Conservation (phyloP, 148 eudicot species). For the Amaranthus hypochondriacus region DNA sequence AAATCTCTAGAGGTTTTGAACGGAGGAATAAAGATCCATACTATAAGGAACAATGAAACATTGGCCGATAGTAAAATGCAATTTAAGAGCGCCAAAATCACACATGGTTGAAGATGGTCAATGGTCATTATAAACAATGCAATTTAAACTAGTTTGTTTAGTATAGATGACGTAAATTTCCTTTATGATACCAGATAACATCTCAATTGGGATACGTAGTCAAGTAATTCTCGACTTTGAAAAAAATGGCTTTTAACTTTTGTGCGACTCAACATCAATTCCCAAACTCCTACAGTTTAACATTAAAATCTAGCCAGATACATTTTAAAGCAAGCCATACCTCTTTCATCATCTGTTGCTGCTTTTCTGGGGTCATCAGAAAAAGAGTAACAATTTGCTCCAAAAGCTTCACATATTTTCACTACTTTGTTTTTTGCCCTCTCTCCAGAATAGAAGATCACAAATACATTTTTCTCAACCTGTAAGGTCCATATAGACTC, state of each 20-base stretch:
- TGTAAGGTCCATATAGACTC: slow-evolving; percentile 24
- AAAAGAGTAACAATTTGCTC: slow-evolving; percentile 74
- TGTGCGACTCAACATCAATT: not conserved
- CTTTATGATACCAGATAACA: not conserved
- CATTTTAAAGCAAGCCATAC: slow-evolving; percentile 27
- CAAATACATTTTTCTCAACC: slow-evolving; percentile 84
- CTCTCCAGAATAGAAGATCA: slow-evolving; percentile 77
- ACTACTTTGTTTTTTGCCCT: slow-evolving; percentile 60
- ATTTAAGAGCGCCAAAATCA: not conserved
- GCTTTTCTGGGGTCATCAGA: slow-evolving; percentile 66
- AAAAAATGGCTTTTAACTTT: not conserved
- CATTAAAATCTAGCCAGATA: not conserved
- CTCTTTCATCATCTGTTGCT: slow-evolving; percentile 58
- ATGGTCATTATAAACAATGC: not conserved
- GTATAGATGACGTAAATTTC: not conserved
- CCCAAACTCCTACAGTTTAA: not conserved
- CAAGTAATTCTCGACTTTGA: not conserved
- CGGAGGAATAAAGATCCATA: not conserved
- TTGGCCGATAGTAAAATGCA: not conserved
- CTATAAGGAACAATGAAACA: not conserved
- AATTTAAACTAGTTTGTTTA: no score
- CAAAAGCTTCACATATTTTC: slow-evolving; percentile 84
- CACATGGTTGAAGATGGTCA: not conserved
- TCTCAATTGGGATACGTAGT: not conserved
- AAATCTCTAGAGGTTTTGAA: not conserved